Percentiles rank a stretch among this genome's conserved stretches.
phyloP scores from a whole-genome alignment of 805 yeast species.

The Candida yuanshanica region DNA sequence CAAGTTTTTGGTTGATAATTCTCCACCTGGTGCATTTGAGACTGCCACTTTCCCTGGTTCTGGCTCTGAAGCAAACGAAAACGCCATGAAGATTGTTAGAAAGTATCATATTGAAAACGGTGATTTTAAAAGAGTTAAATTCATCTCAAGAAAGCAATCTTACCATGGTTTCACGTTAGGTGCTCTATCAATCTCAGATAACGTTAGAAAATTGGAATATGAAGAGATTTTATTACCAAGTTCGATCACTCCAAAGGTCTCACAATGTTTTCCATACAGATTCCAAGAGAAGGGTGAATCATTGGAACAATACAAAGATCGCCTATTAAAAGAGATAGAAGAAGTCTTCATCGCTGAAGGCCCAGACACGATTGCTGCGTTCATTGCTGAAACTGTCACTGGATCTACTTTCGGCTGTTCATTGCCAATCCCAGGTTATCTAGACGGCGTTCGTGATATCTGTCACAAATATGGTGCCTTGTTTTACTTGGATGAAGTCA shows the following conservation, averaged over 20 bases:
- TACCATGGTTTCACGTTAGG: slow-evolving; percentile 47
- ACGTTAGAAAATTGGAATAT: slow-evolving; percentile 32
- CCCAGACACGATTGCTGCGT: slow-evolving; percentile 38
- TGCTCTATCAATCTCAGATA: slow-evolving; percentile 37
- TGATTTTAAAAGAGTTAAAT: slow-evolving; percentile 35
- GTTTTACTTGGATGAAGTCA: slow-evolving; percentile 47
- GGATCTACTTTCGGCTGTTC: slow-evolving; percentile 43
- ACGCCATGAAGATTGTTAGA: slow-evolving; percentile 52
- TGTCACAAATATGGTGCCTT: slow-evolving; percentile 47
- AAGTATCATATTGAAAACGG: slow-evolving; percentile 41
- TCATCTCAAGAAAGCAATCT: slow-evolving; percentile 39
- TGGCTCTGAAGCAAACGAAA: slow-evolving; percentile 65
- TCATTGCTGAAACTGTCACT: slow-evolving; percentile 40
- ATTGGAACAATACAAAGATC: slow-evolving; percentile 33
- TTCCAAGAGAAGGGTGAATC: slow-evolving; percentile 27
- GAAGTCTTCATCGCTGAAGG: slow-evolving; percentile 35
- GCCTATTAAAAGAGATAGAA: slow-evolving; percentile 37
- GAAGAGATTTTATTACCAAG: slow-evolving; percentile 24
- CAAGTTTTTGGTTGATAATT: slow-evolving; percentile 35
- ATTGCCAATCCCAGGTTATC: slow-evolving; percentile 39
- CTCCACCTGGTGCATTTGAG: slow-evolving; percentile 39
- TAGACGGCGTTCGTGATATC: slow-evolving; percentile 38
- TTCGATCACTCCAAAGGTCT: slow-evolving; percentile 21
- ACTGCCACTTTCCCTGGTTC: slow-evolving; percentile 46
- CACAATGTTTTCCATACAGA: slow-evolving; percentile 27